Evolutionary conservation across 805 yeast species (phyloP), one percentile per base, ranked within the genome.

Genomic region (Candida silvicultrix): DNA sequence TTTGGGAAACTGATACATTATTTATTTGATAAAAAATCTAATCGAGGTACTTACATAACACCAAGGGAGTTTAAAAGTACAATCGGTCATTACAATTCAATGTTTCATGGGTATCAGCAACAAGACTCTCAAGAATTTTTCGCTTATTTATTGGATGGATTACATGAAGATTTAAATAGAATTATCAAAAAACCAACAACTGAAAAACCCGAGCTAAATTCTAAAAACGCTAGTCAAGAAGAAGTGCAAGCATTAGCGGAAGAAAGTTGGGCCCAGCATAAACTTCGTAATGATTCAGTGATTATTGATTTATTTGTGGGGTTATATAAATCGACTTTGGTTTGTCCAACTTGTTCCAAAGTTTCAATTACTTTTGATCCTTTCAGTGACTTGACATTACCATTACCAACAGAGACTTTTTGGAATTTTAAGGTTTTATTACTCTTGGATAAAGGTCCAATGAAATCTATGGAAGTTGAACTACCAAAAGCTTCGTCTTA

Each of bases 71-170:
- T 92, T 68, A 89, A 87, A 56, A 68, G 73, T 31, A 81, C 87
- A 0, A 74, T 92, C 31, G 98, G 97, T 0, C 75, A 82, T 49
- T 85, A 76, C 58, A 85, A 89, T 36, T 75, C 83, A 1, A 76
- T 84, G 73, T 92, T 89, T 67, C 77, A 83, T 0, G 95, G 88
- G 2, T 83, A 81, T 54, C 80, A 78, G 48, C 97, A 92, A 62
- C 97, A 92, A 58, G 98, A 92, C 60, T 86, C 96, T 2, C 97
- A 90, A 61, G 98, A 92, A 60, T 85, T 92, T 58, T 73, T 89
- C 43, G 90, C 95, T 28, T 92, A 86, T 72, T 64, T 92, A 29
- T 69, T 92, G 23, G 97, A 92, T 64, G 89, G 94, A 2, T 68
- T 92, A 34, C 97, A 92, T 60, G 97, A 92, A 63, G 98, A 92